phyloP scores from a whole-genome alignment of 768 basidiomycete genomes.

The Chlorophyllum brunneum region DNA sequence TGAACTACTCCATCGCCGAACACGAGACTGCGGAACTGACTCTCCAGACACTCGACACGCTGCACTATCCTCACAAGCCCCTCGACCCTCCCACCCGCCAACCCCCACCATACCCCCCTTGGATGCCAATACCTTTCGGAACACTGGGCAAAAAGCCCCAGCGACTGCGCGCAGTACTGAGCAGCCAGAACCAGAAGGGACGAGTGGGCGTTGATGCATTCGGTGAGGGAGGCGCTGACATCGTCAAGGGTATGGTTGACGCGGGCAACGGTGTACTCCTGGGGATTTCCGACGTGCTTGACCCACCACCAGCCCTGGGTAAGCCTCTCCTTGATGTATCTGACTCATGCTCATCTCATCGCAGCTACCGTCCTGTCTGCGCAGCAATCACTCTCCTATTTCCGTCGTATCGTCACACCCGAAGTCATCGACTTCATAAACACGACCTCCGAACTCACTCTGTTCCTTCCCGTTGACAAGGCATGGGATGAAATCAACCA shows the following conservation, averaged over 20 bases:
- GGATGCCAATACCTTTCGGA: conserved; percentile 83
- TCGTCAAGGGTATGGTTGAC: conserved; percentile 52
- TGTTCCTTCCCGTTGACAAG: conserved; percentile 84
- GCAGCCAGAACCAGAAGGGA: conserved; percentile 39
- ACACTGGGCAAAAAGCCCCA: conserved; percentile 81
- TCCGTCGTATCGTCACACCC: conserved; percentile 65
- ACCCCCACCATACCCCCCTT: conserved; percentile 76
- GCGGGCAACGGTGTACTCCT: conserved; percentile 77
- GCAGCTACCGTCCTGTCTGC: conserved; percentile 59
- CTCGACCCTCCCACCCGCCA: conserved; percentile 59
- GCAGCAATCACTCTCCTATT: conserved; percentile 65
- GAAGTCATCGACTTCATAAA: conserved; percentile 57
- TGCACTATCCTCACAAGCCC: conserved; percentile 64
- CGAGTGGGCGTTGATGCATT: conserved; percentile 75
- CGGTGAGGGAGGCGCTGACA: conserved; percentile 68
- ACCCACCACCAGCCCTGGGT: conserved; percentile 75
- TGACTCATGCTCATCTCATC: conserved; percentile 8
- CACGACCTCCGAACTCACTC: conserved; percentile 66
- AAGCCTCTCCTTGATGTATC: conserved; percentile 21
- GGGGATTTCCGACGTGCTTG: conserved; percentile 71
- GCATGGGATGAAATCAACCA: conserved; percentile 80
- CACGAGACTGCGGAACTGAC: conserved; percentile 35
- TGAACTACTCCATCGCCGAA: conserved; percentile 70
- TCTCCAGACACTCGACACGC: conserved; percentile 47
- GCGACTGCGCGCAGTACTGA: conserved; percentile 60